These are phyloP conservation scores for Microstegium vimineum DNA, from an alignment of 176 grass and related monocot genomes.

Conservation along the genomic window DNA sequence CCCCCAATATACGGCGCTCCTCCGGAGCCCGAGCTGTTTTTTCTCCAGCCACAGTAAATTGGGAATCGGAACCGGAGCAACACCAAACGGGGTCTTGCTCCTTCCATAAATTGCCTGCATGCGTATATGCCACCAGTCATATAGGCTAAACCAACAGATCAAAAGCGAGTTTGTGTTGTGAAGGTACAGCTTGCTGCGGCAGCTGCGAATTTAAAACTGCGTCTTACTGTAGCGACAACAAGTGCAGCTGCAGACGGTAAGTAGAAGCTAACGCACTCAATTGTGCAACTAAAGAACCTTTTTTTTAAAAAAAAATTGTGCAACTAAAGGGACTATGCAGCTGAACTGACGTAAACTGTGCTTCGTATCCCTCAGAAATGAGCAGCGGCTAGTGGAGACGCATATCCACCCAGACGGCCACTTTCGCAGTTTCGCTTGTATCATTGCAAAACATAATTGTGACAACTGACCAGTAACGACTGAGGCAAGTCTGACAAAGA, in stretches of 20 bases:
- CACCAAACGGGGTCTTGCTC: no score
- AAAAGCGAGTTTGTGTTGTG: background rate
- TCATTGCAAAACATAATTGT: conserved; percentile 6
- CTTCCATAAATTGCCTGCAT: background rate
- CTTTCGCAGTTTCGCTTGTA: background rate
- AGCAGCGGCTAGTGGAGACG: background rate
- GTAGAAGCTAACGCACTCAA: background rate
- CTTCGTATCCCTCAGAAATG: background rate
- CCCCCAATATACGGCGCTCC: no score
- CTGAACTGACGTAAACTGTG: conserved; percentile 5
- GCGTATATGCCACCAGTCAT: background rate
- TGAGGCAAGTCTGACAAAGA: background rate
- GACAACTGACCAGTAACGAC: background rate
- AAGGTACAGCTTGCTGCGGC: background rate
- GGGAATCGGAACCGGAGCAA: no score
- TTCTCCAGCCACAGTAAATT: no score
- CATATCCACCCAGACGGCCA: background rate
- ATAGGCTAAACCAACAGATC: background rate
- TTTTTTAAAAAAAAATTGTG: background rate
- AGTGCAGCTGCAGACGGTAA: background rate
- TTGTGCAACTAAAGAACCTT: background rate
- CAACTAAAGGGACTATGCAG: background rate
- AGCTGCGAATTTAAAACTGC: background rate
- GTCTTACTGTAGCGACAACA: background rate
- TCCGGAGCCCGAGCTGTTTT: no score